Base-by-base conservation (phyloP, 2,329 filamentous ascomycete genomes). In the Sordariomycetes sp. region DNA sequence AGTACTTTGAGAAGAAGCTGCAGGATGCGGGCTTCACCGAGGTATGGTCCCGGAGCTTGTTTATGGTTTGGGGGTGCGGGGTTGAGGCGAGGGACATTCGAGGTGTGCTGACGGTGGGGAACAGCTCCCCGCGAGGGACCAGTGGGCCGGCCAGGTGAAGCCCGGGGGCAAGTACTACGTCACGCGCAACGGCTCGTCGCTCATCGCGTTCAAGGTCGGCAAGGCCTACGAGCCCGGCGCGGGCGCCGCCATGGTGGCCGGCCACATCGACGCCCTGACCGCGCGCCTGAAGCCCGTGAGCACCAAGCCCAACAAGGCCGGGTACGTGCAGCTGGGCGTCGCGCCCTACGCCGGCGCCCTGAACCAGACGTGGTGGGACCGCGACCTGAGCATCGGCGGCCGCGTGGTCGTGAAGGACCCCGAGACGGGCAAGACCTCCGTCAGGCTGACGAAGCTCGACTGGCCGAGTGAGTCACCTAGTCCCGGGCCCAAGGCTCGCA, bases 321-420 rank as follows among this genome's bases (percentile, higher is more conserved):
- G 94, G 58, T 99, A 90, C 68, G 71, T 90, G 32, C 90, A 97
- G 75, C 81, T 97, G 7, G 93, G 90, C 25, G 90, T 97, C 57
- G 92, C 94, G 2, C 94, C 89, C 0, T 99, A 97, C 69, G 93
- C 91, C 11, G 93, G 94, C 55, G 91, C 79, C 1, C 74, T 97
- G 61, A 94, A 92, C 69, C 78, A 79, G 62, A 97, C 94, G 1
- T 97, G 94, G 94, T 97, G 92, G 93, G 94, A 97, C 71, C 84
- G 94, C 43, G 94, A 99, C 71, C 80, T 99, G 56, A 87, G 89
- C 63, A 88, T 97, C 65, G 94, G 91, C 62, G 94, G 94, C 46
- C 81, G 91, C 52, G 93, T 97, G 3, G 78, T 97, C 54, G 86
- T 97, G 53, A 88, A 86, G 62, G 86, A 96, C 64, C 69, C 79